Evolutionary conservation across 306 rosid species (phyloP).

Genomic region (Inga laurina): DNA sequence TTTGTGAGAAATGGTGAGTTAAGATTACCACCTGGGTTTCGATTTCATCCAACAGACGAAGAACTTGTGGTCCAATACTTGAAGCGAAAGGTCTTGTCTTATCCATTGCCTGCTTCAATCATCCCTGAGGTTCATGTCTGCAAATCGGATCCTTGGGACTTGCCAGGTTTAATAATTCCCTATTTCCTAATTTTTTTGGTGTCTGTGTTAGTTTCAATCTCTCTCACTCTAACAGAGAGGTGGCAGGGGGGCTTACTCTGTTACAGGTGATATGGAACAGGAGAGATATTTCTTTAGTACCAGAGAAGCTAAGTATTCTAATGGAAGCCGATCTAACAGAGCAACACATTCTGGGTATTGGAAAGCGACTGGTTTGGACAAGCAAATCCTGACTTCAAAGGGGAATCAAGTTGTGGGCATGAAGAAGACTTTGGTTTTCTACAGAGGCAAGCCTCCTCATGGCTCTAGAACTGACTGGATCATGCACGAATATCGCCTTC

Average conservation of each 20-base stretch:
- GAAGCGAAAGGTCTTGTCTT: conserved; percentile 74
- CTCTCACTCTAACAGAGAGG: background rate
- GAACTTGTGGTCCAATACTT: conserved; percentile 87
- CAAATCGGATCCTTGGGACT: conserved; percentile 99
- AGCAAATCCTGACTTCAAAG: conserved; percentile 53
- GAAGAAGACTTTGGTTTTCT: conserved; percentile 96
- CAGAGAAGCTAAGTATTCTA: conserved; percentile 87
- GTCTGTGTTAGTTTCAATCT: background rate
- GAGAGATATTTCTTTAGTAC: conserved; percentile 96
- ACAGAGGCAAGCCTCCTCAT: conserved; percentile 85
- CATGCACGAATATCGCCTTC: conserved; percentile 96
- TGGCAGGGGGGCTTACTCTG: background rate
- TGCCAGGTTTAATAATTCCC: conserved; percentile 60
- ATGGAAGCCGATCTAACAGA: conserved; percentile 93
- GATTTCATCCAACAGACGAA: conserved; percentile 95
- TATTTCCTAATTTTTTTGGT: background rate
- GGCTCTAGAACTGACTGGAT: conserved; percentile 96
- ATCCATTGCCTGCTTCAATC: conserved; percentile 86
- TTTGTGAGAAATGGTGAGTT: conserved; percentile 80
- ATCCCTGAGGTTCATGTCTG: conserved; percentile 88
- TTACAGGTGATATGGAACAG: conserved; percentile 70
- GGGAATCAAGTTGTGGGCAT: conserved; percentile 66
- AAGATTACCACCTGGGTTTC: conserved; percentile 90
- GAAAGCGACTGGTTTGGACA: conserved; percentile 98
- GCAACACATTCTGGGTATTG: conserved; percentile 89